These are phyloP conservation scores for Globisporangium viniferum DNA, from an alignment of 352 stramenopile species.

Conservation along the genomic window DNA sequence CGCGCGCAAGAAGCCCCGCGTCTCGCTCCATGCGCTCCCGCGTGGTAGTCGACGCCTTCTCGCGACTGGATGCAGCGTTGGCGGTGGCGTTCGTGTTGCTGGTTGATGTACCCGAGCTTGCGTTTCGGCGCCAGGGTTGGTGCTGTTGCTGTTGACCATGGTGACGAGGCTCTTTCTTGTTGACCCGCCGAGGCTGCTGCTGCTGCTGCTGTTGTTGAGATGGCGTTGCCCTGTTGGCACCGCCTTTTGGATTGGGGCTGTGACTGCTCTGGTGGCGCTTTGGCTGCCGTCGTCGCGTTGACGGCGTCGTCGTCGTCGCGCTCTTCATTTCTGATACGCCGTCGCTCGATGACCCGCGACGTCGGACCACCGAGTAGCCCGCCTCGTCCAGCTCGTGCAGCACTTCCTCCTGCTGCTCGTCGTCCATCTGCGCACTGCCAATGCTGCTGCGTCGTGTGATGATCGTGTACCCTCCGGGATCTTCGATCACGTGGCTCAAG, in stretches of 20 bases:
- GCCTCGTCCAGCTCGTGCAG: conserved; percentile 32
- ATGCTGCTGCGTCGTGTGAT: conserved; percentile 28
- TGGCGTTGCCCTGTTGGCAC: not conserved
- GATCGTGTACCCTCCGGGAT: conserved; percentile 30
- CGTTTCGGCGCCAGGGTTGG: conserved; percentile 7
- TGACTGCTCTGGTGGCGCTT: conserved; percentile 12
- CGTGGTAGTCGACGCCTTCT: conserved; percentile 12
- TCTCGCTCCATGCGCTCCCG: conserved; percentile 19
- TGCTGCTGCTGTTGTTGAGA: conserved; percentile 4
- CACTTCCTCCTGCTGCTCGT: conserved; percentile 1
- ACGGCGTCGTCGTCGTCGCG: not conserved
- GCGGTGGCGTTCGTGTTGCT: not conserved
- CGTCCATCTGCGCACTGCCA: conserved; percentile 7
- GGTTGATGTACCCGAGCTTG: not conserved
- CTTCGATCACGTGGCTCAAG: conserved; percentile 18
- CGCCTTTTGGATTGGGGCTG: not conserved
- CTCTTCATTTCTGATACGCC: conserved; percentile 7
- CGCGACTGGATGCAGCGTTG: not conserved
- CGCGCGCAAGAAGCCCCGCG: not conserved
- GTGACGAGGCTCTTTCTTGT: conserved; percentile 10
- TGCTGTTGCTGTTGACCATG: not conserved
- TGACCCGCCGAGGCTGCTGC: not conserved
- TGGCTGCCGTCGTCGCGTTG: conserved; percentile 4
- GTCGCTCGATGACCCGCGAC: conserved; percentile 17
- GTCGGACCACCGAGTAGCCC: conserved; percentile 55